Conservation (phyloP, 169 alveolate species). For the Cytauxzoon felis region DNA sequence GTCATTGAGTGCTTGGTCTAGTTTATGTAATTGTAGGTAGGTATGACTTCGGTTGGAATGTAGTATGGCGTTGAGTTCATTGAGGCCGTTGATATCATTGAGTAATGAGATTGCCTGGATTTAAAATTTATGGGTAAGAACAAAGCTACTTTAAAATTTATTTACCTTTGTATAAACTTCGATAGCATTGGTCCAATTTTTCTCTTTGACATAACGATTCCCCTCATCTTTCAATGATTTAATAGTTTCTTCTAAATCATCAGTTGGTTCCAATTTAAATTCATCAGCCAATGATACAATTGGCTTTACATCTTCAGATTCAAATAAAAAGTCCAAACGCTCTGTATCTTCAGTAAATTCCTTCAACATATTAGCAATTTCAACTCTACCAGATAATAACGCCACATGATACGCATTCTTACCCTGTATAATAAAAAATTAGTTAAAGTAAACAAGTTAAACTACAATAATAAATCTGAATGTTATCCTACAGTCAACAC, state of each 20-base stretch:
- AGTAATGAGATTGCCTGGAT: conserved; percentile 2
- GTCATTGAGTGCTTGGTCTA: conserved; percentile 21
- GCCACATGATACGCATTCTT: conserved; percentile 53
- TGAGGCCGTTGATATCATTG: neutral
- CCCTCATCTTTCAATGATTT: neutral
- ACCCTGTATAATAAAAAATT: conserved; percentile 16
- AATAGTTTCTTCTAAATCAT: neutral
- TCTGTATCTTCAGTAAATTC: conserved; percentile 28
- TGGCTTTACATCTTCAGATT: neutral
- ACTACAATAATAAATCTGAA: too few species aligned
- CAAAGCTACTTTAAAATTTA: neutral
- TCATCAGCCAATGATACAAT: neutral
- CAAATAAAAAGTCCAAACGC: conserved; percentile 14
- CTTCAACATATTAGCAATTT: conserved; percentile 13
- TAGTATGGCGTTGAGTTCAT: conserved; percentile 12
- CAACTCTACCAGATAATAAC: conserved; percentile 38
- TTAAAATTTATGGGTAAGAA: neutral
- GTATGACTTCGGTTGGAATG: conserved; percentile 57
- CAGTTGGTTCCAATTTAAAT: neutral
- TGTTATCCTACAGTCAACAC: too few species aligned
- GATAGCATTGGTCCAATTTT: too few species aligned
- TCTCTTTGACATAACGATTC: too few species aligned
- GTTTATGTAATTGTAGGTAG: conserved; percentile 10
- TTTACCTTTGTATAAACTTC: too few species aligned
- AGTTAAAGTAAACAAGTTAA: too few species aligned